Base-by-base conservation (phyloP, 352 stramenopile genomes). In the Nothophytophthora sp. region DNA sequence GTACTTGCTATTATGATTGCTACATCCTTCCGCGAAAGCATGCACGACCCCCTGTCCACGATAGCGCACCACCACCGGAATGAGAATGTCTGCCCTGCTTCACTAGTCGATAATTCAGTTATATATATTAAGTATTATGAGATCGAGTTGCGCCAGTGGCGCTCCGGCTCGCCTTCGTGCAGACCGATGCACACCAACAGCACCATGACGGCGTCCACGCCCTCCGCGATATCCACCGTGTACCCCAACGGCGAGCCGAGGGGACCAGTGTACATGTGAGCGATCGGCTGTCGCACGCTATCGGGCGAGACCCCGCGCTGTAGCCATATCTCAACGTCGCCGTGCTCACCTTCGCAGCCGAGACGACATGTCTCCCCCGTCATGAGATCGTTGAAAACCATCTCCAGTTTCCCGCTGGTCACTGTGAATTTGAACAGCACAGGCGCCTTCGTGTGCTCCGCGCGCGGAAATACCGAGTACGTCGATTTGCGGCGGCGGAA, bases 281-380 rank as follows among this genome's bases (percentile, higher is more conserved):
- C 66, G 35, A 75, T 63, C 3, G 61, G 57, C 23, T 67, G 57
- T 15, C 50, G 55, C 5, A 43, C 34, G 1, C 33, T 59, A 16
- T 55, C 34, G 11, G 29, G 24, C 15, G 50, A 57, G 10, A 46
- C 13, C 20, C 56, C 66, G 34, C 55, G 61, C 45, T 75, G 57
- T 25, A 75, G 29, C 66, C 66, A 75, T 22, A 75, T 63, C 44
- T 75, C 66, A n/a, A 72, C 38, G 47, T 75, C 41, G 34, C 53
- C 49, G 22, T 42, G 29, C n/a, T 59, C 35, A 19, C 61, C 57
- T 2, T 47, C 49, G 29, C 56, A 63, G 0, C 65, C 65, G 9
- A 75, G 57, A 15, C 53, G 56, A 29, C 65, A 75, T 20, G 39
- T 43, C 18, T 63, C 46, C 32, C 52, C 49, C 35, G 65, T 74